phyloP scores from a whole-genome alignment of 2,329 filamentous ascomycete species.

The Lecanicillium sp. region DNA sequence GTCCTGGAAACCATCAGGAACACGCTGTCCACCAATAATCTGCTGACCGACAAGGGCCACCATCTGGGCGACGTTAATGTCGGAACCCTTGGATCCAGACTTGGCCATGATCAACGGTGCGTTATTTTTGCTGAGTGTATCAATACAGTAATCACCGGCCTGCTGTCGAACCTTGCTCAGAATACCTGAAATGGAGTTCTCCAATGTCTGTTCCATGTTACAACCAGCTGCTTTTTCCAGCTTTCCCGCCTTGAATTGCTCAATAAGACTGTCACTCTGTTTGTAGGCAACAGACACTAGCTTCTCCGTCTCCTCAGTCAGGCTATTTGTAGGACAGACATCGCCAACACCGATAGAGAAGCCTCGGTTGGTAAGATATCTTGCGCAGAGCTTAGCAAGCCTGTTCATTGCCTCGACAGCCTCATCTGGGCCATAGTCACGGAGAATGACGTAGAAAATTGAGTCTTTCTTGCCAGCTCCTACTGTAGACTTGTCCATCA shows the following conservation, averaged over 20 bases:
- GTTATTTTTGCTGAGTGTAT: constrained; percentile 83
- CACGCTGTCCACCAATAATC: constrained; percentile 89
- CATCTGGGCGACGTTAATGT: constrained; percentile 99
- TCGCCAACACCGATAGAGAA: constrained; percentile 96
- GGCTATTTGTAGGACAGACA: constrained; percentile 70
- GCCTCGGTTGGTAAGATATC: constrained; percentile 80
- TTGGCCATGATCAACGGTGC: constrained; percentile 94
- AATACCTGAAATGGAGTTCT: constrained; percentile 84
- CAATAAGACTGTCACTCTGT: constrained; percentile 76
- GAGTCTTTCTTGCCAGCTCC: constrained; percentile 96
- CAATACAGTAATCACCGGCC: constrained; percentile 85
- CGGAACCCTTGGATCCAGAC: constrained; percentile 92
- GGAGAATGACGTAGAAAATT: constrained; percentile 90
- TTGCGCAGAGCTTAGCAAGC: constrained; percentile 79
- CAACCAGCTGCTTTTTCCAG: constrained; percentile 82
- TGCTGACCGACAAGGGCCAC: constrained; percentile 95
- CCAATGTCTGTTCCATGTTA: constrained; percentile 84
- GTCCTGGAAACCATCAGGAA: constrained; percentile 93
- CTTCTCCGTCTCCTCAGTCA: constrained; percentile 64
- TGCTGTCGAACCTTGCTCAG: constrained; percentile 86
- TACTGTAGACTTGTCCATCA: constrained; percentile 98
- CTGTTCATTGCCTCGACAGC: constrained; percentile 91
- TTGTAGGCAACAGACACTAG: constrained; percentile 73
- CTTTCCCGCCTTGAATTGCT: constrained; percentile 69
- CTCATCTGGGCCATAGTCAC: constrained; percentile 86